These are phyloP conservation scores for Fusarium hainanense DNA, from an alignment of 2,329 filamentous ascomycete genomes.

Conservation along the genomic window DNA sequence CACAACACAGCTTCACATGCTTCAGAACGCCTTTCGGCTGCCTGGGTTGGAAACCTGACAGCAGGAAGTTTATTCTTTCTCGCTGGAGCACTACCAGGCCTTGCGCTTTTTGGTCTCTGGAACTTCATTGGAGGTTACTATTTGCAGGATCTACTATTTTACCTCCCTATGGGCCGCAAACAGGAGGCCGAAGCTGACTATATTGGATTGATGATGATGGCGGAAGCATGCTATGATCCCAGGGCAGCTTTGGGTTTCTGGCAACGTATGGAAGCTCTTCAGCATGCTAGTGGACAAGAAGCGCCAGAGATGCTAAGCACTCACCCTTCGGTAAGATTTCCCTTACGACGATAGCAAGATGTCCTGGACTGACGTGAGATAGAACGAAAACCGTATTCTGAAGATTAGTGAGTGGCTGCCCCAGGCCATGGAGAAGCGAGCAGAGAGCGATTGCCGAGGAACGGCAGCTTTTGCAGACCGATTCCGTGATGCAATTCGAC, in stretches of 20 bases:
- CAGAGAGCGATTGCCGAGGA: constrained; percentile 64
- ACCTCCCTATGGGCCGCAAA: constrained; percentile 73
- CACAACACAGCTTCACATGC: constrained; percentile 78
- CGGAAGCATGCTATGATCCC: constrained; percentile 81
- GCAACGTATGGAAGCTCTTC: constrained; percentile 70
- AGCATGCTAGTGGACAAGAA: constrained; percentile 55
- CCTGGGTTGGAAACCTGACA: constrained; percentile 64
- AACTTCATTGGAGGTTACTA: constrained; percentile 57
- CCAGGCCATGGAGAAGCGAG: constrained; percentile 64
- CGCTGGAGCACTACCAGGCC: constrained; percentile 56
- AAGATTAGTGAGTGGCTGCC: constrained; percentile 74
- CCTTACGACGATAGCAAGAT: not conserved
- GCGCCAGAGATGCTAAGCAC: constrained; percentile 80
- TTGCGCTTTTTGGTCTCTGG: constrained; percentile 53
- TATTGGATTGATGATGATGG: constrained; percentile 86
- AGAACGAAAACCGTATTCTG: constrained; percentile 71
- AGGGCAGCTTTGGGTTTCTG: constrained; percentile 73
- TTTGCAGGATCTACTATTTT: constrained; percentile 72
- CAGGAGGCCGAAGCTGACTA: constrained; percentile 85
- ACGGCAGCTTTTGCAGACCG: constrained; percentile 64
- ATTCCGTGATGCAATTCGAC: constrained; percentile 61
- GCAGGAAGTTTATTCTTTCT: constrained; percentile 63
- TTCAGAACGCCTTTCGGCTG: constrained; percentile 70
- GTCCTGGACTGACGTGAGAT: not conserved
- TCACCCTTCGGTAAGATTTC: constrained; percentile 73